Percentiles rank a stretch among this genome's conserved stretches.
Evolutionary conservation across 2,329 filamentous ascomycete genomes (phyloP).

Genomic region (Neofusicoccum umdonicola): DNA sequence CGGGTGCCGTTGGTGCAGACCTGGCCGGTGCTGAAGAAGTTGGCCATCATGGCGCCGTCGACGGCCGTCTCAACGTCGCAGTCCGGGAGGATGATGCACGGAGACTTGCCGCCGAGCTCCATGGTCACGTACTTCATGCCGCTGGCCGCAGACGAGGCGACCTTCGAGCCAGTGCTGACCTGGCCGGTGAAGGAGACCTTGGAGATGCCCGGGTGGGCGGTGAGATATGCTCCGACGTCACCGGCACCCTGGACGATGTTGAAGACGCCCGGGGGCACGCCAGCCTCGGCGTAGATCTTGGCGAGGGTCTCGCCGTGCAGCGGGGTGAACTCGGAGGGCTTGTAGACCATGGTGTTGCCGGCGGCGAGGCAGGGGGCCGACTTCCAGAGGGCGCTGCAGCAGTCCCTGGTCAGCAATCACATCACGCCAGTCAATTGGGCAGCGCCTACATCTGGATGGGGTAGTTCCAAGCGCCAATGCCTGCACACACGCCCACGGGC

Average conservation of each 20-base stretch:
- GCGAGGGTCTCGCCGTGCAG: slow-evolving; percentile 77
- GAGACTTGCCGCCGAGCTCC: slow-evolving; percentile 87
- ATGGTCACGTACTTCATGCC: slow-evolving; percentile 90
- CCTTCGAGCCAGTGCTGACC: slow-evolving; percentile 77
- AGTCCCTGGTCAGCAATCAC: background rate
- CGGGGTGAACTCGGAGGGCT: slow-evolving; percentile 83
- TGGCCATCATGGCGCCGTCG: slow-evolving; percentile 88
- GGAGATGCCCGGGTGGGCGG: slow-evolving; percentile 67
- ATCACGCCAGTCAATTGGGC: background rate
- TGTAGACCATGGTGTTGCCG: slow-evolving; percentile 88
- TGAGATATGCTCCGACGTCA: slow-evolving; percentile 72
- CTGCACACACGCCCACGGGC: slow-evolving; percentile 77
- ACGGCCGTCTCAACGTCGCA: slow-evolving; percentile 77
- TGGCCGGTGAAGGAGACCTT: slow-evolving; percentile 92
- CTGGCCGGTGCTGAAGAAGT: slow-evolving; percentile 88
- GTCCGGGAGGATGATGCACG: slow-evolving; percentile 76
- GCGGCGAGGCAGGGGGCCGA: slow-evolving; percentile 81
- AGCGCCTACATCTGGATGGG: slow-evolving; percentile 70
- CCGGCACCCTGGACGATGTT: slow-evolving; percentile 69
- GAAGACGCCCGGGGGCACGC: slow-evolving; percentile 76
- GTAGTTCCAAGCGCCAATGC: slow-evolving; percentile 91
- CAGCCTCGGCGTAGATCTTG: slow-evolving; percentile 73
- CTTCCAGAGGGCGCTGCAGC: slow-evolving; percentile 69
- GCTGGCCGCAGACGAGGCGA: slow-evolving; percentile 70
- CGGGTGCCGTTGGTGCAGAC: slow-evolving; percentile 91